Evolutionary conservation across 179 eudicot species (phyloP).

Genomic region (Drosera spatulata): DNA sequence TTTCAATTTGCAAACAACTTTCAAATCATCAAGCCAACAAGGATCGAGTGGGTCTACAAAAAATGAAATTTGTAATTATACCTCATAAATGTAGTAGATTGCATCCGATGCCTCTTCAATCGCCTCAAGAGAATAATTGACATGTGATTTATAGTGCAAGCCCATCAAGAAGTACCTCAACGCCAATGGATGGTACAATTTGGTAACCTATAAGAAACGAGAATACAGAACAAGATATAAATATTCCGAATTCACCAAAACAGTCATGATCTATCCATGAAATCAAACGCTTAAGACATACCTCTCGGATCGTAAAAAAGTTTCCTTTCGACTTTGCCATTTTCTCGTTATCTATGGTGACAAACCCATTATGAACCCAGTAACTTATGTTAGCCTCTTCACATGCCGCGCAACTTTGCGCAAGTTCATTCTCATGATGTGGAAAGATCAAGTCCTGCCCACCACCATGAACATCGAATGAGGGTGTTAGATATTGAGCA

Average conservation of each 20-base stretch:
- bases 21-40: no score
- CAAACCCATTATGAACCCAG: constrained; percentile 95
- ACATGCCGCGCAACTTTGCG: constrained; percentile 94
- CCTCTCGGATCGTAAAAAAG: constrained; percentile 90
- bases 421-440: constrained; percentile 95
- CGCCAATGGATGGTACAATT: constrained; percentile 80
- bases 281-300: constrained; percentile 12
- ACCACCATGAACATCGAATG: constrained; percentile 96
- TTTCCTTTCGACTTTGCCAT: constrained; percentile 89
- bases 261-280: background rate
- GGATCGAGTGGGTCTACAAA: no score
- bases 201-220: constrained; percentile 43
- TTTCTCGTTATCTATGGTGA: constrained; percentile 73
- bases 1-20: no score
- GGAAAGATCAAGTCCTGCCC: constrained; percentile 90
- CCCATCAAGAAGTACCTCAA: constrained; percentile 78
- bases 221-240: background rate
- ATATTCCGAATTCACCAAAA: background rate
- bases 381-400: constrained; percentile 59
- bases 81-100: constrained; percentile 74
- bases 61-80: constrained; percentile 1
- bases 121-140: constrained; percentile 61
- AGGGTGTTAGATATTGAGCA: constrained; percentile 47
- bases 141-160: constrained; percentile 76
- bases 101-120: constrained; percentile 72